phyloP scores from a whole-genome alignment of 108 stramenopile genomes.

The Nitzschia palea region DNA sequence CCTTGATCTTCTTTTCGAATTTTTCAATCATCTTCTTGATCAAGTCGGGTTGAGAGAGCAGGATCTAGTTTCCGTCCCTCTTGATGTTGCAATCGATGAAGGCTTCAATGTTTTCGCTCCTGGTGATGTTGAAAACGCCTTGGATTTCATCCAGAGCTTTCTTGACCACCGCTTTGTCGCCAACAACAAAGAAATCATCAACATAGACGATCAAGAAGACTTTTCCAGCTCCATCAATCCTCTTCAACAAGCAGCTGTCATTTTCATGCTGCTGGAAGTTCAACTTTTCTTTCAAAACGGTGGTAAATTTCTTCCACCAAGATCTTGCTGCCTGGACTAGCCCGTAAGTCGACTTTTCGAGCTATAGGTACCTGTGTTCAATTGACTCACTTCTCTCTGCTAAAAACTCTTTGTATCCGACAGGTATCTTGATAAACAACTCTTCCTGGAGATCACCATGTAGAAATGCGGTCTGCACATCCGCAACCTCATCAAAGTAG shows the following conservation, averaged over 20 bases:
- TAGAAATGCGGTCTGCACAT: slow-evolving; percentile 9
- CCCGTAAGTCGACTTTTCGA: too few species aligned
- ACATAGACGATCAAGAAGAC: neutral
- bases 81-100: slow-evolving; percentile 16
- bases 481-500: neutral
- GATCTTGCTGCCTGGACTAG: too few species aligned
- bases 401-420: too few species aligned
- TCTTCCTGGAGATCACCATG: slow-evolving; percentile 24
- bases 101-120: slow-evolving; percentile 3
- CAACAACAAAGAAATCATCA: neutral
- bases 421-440: too few species aligned
- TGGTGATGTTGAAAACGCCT: neutral
- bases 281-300: too few species aligned
- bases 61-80: neutral
- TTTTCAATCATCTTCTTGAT: neutral
- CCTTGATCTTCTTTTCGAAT: neutral
- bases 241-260: neutral
- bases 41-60: neutral
- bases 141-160: neutral
- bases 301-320: too few species aligned
- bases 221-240: neutral
- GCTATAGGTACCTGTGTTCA: too few species aligned
- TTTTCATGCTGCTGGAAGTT: neutral
- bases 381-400: too few species aligned
- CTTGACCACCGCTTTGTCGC: neutral